Evolutionary conservation across 106 monocot species (phyloP).

Genomic region (Dactylorhiza incarnata): DNA sequence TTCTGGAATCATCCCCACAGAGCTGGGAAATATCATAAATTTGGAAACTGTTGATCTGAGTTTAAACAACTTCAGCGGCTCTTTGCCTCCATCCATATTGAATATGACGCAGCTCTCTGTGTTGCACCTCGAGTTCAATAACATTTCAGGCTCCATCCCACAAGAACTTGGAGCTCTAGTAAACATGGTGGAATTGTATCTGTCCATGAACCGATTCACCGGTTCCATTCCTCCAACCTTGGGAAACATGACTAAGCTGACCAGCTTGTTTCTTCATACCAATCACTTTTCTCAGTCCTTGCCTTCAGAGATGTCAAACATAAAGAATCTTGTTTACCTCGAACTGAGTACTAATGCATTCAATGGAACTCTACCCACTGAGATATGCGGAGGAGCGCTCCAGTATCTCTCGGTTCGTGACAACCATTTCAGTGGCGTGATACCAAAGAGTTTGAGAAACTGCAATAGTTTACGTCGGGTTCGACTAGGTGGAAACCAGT

Average conservation of each 20-base stretch:
- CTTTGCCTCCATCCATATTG: neutral
- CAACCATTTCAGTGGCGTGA: conserved; percentile 13
- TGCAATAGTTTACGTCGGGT: conserved; percentile 13
- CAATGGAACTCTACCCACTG: conserved; percentile 3
- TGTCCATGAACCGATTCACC: no score
- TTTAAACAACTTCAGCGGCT: neutral
- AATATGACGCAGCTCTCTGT: no score
- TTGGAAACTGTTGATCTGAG: neutral
- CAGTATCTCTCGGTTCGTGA: neutral
- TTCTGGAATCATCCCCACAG: no score
- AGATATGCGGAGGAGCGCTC: conserved; percentile 15
- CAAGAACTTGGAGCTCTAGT: no score
- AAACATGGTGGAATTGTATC: no score
- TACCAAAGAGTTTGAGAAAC: conserved; percentile 13
- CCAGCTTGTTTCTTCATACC: no score
- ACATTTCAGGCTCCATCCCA: no score
- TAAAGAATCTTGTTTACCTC: neutral
- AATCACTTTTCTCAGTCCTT: conserved; percentile 13
- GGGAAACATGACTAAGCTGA: no score
- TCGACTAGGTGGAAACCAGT: conserved; percentile 2
- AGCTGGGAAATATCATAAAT: neutral
- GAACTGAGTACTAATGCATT: neutral
- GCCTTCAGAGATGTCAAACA: conserved; percentile 9
- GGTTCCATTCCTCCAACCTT: no score
- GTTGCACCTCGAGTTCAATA: no score